Base-by-base conservation (phyloP, 1,284 basidiomycete genomes). In the Amylostereum areolatum region DNA sequence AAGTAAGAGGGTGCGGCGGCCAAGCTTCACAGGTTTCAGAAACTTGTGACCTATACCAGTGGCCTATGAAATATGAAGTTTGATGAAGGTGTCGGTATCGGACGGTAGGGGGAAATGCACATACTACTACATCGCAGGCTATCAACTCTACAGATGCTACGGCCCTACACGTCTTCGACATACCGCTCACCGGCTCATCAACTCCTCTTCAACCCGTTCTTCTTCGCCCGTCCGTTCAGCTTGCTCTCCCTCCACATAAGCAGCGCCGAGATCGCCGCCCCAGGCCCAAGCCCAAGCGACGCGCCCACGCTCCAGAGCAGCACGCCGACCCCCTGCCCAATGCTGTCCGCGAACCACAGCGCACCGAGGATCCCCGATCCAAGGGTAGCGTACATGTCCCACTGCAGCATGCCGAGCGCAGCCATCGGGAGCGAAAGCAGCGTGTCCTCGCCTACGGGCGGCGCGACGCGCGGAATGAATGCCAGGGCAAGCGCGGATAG, bases 191-290 rank as follows among this genome's bases (percentile, higher is more conserved):
- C n/a, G n/a, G n/a, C n/a, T n/a, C n/a, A n/a, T n/a, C n/a, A n/a
- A n/a, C 39, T 41, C 4, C 24, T 41, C 28, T 10, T 27, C 39
- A 25, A 41, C 24, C 24, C 9, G 39, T 41, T 27, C 24, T 43
- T 31, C 5, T n/a, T 8, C 3, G 12, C 18, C 6, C n/a, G n/a
- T n/a, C 51, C 44, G 9, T 69, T 61, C 11, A 69, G 49, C 34
- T 49, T 53, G 46, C 45, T 34, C 37, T 77, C 74, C 48, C 70
- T 62, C 73, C 75, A 77, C 43, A 74, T 55, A 12, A 69, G 59
- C 2, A 70, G 62, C 0, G 66, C 72, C 12, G 64, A 62, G 18
- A 75, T 57, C 7, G 72, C 68, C 41, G 75, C 73, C 3, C 72
- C 72, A 3, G 73, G 71, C 1, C 75, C 76, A 43, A 76, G 39